These are phyloP conservation scores for Ganoderma lucidum DNA, from an alignment of 1,284 basidiomycete genomes.

Conservation along the genomic window DNA sequence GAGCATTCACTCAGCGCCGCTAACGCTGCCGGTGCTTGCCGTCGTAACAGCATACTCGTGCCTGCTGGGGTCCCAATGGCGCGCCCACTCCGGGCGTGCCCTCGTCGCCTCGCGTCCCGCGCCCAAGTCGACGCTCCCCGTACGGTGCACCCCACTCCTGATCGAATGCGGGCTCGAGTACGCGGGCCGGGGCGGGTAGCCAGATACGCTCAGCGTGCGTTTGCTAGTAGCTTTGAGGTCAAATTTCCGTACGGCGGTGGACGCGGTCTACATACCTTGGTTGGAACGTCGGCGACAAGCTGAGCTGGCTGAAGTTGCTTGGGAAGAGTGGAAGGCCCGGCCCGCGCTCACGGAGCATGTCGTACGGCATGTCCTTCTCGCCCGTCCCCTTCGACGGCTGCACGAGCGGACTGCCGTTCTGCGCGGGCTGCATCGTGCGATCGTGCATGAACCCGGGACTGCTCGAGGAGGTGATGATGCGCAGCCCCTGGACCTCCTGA, in stretches of 20 bases:
- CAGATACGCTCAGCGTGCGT: slow-evolving; percentile 39
- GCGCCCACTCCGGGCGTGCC: slow-evolving; percentile 43
- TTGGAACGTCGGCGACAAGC: slow-evolving; percentile 61
- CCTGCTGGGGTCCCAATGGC: slow-evolving; percentile 42
- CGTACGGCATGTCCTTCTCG: slow-evolving; percentile 38
- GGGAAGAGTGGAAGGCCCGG: slow-evolving; percentile 75
- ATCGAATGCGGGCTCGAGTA: slow-evolving; percentile 39
- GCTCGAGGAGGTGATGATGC: slow-evolving; percentile 56
- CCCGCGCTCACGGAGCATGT: slow-evolving; percentile 54
- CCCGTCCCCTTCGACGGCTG: slow-evolving; percentile 13
- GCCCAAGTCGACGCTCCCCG: slow-evolving; percentile 24
- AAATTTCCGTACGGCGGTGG: not conserved
- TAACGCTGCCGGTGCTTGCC: slow-evolving; percentile 41
- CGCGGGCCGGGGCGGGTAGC: slow-evolving; percentile 39
- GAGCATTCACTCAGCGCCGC: slow-evolving; percentile 25
- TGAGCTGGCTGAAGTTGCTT: slow-evolving; percentile 63
- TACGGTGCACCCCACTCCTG: slow-evolving; percentile 29
- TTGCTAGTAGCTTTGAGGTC: slow-evolving; percentile 17
- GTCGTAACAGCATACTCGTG: slow-evolving; percentile 47
- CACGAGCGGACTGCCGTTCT: slow-evolving; percentile 29
- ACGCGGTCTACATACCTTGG: slow-evolving; percentile 52
- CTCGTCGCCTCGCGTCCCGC: slow-evolving; percentile 26
- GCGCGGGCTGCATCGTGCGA: slow-evolving; percentile 23
- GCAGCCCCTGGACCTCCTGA: slow-evolving; percentile 61
- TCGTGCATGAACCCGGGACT: slow-evolving; percentile 31